Base-by-base conservation (phyloP, 345 rosid species). In the Lumnitzera racemosa region DNA sequence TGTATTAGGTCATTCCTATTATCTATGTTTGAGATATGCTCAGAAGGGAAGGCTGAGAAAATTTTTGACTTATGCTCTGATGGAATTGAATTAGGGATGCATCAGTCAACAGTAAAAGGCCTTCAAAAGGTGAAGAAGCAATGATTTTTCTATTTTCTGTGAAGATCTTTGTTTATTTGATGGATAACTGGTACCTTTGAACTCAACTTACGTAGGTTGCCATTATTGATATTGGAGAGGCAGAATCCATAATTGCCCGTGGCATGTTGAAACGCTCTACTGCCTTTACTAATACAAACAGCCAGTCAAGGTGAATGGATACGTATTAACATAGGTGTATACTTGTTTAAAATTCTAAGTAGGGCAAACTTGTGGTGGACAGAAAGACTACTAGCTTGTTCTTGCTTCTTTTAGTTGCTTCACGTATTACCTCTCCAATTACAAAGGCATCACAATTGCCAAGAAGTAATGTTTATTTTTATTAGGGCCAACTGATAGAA, bases 251-350 rank as follows among this genome's bases (percentile, higher is more conserved):
- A 61, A 82, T 91, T 56, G 87, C 79, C 58, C 65, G 76, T 55
- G 95, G 95, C 48, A 78, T 89, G 83, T 64, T 91, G 76, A 89
- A 78, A 71, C 90, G 96, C 52, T 80, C 92, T 13, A 91, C 94
- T 0, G 90, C 96, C 56, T 80, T 67, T 78, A 89, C 98, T 14
- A 89, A 87, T 67, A 52, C 88, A 49, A 91, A 91, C 57, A 80
- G 83, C 68, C 92, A 87, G 55, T 89, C 95, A 47, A 92, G 98
- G 98, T 92, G 63, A 61, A 56, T 64, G 67, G 31, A 47, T 43
- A 58, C 12, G 49, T 27, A 17, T 54, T 55, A 15, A 6, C n/a
- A 53, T 53, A 16, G 24, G 31, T 27, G 31, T 3, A 9, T 4
- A 5, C 43, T 36, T 36, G 43, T 7, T 36, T 36, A 36, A 9